Evolutionary conservation across 2,329 filamentous ascomycete genomes (phyloP).

Genomic region (Ophiostoma sp.): DNA sequence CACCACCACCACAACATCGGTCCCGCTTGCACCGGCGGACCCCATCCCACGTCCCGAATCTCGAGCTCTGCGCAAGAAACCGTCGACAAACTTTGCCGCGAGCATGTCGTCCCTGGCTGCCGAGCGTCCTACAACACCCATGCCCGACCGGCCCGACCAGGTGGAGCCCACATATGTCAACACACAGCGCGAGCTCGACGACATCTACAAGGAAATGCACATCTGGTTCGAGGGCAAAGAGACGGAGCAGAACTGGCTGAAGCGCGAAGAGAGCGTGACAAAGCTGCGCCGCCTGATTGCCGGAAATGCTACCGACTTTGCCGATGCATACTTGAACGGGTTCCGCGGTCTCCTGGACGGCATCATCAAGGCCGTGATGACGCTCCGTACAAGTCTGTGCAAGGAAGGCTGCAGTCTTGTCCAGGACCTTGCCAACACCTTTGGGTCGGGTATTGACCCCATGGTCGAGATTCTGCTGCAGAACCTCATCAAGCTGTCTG

Average conservation of each 20-base stretch:
- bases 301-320: constrained; percentile 77
- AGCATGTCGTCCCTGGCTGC: constrained; percentile 46
- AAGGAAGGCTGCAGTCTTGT: constrained; percentile 79
- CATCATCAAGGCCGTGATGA: constrained; percentile 78
- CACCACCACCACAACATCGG: constrained; percentile 20
- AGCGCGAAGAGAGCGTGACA: constrained; percentile 72
- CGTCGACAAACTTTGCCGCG: constrained; percentile 40
- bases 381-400: constrained; percentile 81
- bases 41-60: constrained; percentile 38
- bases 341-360: constrained; percentile 76
- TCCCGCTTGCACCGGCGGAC: constrained; percentile 24
- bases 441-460: constrained; percentile 73
- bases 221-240: constrained; percentile 80
- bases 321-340: constrained; percentile 61
- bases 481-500: constrained; percentile 81
- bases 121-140: constrained; percentile 56
- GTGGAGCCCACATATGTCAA: constrained; percentile 81
- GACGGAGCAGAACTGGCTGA: constrained; percentile 84
- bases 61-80: constrained; percentile 29
- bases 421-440: constrained; percentile 73
- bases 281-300: constrained; percentile 73
- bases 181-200: constrained; percentile 81
- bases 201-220: constrained; percentile 76
- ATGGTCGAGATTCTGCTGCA: constrained; percentile 90
- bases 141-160: constrained; percentile 58